A percentile compares a stretch with the other conserved stretches of the same genome.
phyloP scores from a whole-genome alignment of 2,329 filamentous ascomycete genomes.

The Colletotrichum sp. region DNA sequence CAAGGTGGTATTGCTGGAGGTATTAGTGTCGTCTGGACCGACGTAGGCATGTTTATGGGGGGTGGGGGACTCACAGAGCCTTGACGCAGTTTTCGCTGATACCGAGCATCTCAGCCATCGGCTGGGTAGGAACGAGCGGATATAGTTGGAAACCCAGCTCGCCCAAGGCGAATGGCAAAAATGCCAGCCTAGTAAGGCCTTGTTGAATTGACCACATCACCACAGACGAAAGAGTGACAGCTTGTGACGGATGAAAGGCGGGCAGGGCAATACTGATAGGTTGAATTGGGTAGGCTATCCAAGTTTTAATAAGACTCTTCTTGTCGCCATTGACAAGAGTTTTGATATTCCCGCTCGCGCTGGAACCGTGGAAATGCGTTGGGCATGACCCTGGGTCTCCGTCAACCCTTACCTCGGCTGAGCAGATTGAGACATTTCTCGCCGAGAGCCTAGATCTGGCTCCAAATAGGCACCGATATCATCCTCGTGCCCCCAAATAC shows the following conservation, averaged over 20 bases:
- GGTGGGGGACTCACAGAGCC: background rate
- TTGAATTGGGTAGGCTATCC: background rate
- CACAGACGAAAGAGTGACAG: background rate
- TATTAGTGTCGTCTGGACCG: background rate
- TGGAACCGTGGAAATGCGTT: background rate
- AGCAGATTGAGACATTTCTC: background rate
- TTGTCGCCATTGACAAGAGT: background rate
- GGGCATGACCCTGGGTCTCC: background rate
- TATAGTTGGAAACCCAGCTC: background rate
- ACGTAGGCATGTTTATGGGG: background rate
- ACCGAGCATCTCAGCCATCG: background rate
- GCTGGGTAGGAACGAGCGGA: background rate
- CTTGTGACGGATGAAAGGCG: background rate
- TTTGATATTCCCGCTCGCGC: background rate
- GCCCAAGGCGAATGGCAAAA: background rate
- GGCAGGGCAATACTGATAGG: background rate
- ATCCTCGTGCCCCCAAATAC: background rate
- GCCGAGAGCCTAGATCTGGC: background rate
- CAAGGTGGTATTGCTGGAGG: background rate
- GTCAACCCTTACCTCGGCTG: background rate
- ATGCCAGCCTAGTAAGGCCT: background rate
- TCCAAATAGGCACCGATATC: background rate
- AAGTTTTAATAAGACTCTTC: background rate
- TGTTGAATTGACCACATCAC: background rate
- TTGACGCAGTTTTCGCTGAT: background rate